Evolutionary conservation across 2,329 filamentous ascomycete genomes (phyloP).

Genomic region (Stagonosporopsis cucurbitacearum): DNA sequence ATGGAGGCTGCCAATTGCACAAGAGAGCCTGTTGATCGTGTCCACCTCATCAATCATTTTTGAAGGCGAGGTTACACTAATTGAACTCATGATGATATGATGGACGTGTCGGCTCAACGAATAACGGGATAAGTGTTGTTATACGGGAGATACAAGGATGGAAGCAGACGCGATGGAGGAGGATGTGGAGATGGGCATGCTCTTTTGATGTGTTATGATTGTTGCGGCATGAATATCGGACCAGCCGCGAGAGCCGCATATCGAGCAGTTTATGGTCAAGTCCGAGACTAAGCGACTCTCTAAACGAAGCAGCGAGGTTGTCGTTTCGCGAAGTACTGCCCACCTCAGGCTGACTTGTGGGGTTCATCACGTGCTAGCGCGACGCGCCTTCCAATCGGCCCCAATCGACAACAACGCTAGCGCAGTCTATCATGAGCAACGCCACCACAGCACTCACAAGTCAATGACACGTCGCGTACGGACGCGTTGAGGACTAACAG

Average conservation of each 20-base stretch:
- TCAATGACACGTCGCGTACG: constrained; percentile 17
- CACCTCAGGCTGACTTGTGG: constrained; percentile 2
- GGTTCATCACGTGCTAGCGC: constrained; percentile 34
- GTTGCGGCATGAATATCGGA: background rate
- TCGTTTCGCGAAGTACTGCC: constrained; percentile 16
- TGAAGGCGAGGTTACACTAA: background rate
- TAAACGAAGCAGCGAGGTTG: background rate
- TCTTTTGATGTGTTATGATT: constrained; percentile 1
- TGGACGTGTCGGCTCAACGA: background rate
- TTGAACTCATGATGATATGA: background rate
- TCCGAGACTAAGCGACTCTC: background rate
- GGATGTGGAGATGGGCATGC: background rate
- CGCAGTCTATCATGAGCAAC: constrained; percentile 19
- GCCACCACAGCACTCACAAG: constrained; percentile 29
- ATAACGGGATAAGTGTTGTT: background rate
- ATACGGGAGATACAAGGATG: background rate
- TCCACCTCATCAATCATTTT: constrained; percentile 24
- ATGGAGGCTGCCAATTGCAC: constrained; percentile 35
- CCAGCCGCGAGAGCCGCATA: background rate
- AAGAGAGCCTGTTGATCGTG: constrained; percentile 27
- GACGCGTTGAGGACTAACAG: constrained; percentile 31
- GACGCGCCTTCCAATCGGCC: background rate
- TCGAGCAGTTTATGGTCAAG: background rate
- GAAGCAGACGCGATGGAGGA: background rate
- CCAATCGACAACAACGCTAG: constrained; percentile 30